Evolutionary conservation across 768 basidiomycete species (phyloP), one percentile per base, ranked within the genome.

Genomic region (Leccinum longicurvipes): DNA sequence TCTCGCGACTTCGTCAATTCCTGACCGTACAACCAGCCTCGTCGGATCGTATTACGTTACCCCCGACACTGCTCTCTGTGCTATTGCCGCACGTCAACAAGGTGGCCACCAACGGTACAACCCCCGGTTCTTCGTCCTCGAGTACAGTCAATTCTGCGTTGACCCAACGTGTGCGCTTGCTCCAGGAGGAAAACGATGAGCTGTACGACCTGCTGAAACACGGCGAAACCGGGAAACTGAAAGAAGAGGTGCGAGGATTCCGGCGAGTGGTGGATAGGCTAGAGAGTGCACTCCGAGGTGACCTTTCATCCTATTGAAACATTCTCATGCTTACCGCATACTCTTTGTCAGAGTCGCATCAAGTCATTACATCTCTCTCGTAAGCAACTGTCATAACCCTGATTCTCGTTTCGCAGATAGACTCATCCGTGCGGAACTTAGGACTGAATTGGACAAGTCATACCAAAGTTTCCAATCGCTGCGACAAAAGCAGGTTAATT

Each of bases 171-270:
- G 80, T 82, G 25, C 82, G 82, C 47, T 70, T 85, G 17, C 74
- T 93, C 10, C 91, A 93, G 67, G 87, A 91, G 54, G 91, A 93
- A 70, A 93, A 93, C 57, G 90, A 93, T 61, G 91, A 93, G 60
- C 70, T 93, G 17, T 93, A 93, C 67, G 81, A 84, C 48, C 73
- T 93, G 10, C 72, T 93, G 53, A 87, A 83, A 68, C 76, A 76
- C 24, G 82, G 86, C 39, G 91, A 93, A 71, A 87, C 88, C 0
- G 91, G 90, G 5, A 85, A 81, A 67, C 67, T 93, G 59, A 91
- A 91, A 67, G 91, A 92, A 65, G 89, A 93, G 67, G 87, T 87
- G 11, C 81, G 82, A 47, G 82, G 82, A 7, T 75, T 93, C 53
- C 77, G 84, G 31, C 77, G 82, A 60, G 82, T 85, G 29, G 87